Evolutionary conservation across 768 basidiomycete species (phyloP).

Genomic region (Astraeus odoratus): DNA sequence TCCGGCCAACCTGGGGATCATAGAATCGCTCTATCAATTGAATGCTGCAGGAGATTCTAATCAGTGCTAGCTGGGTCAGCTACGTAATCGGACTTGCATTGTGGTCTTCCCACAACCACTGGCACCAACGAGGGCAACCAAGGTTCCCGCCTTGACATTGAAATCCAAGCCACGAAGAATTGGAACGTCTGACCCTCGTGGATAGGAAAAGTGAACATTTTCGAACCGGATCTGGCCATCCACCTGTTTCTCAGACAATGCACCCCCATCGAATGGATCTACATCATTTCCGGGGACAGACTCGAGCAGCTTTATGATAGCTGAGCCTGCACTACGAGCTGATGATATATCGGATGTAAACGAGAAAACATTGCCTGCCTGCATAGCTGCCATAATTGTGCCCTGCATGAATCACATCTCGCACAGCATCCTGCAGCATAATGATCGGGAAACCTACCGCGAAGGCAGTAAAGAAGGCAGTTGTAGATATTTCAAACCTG

Average conservation of each 20-base stretch:
- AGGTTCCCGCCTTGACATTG: slow-evolving; percentile 68
- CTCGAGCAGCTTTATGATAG: slow-evolving; percentile 74
- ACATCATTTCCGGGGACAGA: slow-evolving; percentile 74
- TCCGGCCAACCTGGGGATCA: slow-evolving; percentile 64
- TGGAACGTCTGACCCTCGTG: slow-evolving; percentile 75
- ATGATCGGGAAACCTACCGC: slow-evolving; percentile 44
- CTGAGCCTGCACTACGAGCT: slow-evolving; percentile 68
- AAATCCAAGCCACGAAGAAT: slow-evolving; percentile 75
- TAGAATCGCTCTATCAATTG: slow-evolving; percentile 84
- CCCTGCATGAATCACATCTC: slow-evolving; percentile 32
- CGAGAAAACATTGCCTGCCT: slow-evolving; percentile 79
- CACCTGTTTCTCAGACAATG: slow-evolving; percentile 35
- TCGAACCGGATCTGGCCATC: slow-evolving; percentile 70
- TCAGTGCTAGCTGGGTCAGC: slow-evolving; percentile 1
- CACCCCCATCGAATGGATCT: slow-evolving; percentile 59
- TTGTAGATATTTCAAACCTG: slow-evolving; percentile 41
- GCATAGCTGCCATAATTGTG: slow-evolving; percentile 73
- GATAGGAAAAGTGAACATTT: slow-evolving; percentile 85
- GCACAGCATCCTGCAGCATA: background rate
- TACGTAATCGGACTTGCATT: slow-evolving; percentile 41
- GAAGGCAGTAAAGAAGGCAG: slow-evolving; percentile 75
- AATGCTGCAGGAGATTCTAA: slow-evolving; percentile 44
- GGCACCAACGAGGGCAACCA: slow-evolving; percentile 79
- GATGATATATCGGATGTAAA: slow-evolving; percentile 88
- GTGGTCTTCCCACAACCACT: slow-evolving; percentile 81